Evolutionary conservation across 345 rosid genomes (phyloP), one percentile per base, ranked within the genome.

Genomic region (Carallia brachiata): DNA sequence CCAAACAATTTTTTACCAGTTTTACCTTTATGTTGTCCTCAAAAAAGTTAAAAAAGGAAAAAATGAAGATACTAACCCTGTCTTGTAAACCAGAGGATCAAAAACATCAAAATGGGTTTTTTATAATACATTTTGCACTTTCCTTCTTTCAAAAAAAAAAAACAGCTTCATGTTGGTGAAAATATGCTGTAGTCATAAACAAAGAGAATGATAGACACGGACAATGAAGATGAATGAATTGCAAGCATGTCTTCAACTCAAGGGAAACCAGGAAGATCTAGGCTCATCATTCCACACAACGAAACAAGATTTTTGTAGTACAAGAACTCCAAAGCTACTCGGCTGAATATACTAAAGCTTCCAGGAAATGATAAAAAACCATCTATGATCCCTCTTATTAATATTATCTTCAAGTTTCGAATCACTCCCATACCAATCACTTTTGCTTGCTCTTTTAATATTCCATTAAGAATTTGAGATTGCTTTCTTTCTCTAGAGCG

Each of bases 121-220:
- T 61, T 67, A 31, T 36, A 32, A 68, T 1, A 39, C 23, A 6
- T 30, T 36, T 57, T 15, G 17, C 54, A 32, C 72, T 58, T 6
- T 28, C 47, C 1, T 65, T 61, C 74, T 44, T 52, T 57, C 48
- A 39, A 55, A 61, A 5, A 31, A 37, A 36, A 31, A 37, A 36
- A 62, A 54, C 39, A 52, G 44, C 59, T 36, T 52, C 61, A 52
- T 52, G 31, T 61, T 36, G 44, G 52, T 23, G 54, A 54, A 67
- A 69, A 61, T 15, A 19, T 23, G 23, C 23, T 23, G 23, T 23
- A 23, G 23, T 23, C 23, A 23, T 23, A 23, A 23, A 23, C 23
- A 23, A 23, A 72, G 73, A 48, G 66, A 70, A 61, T 36, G 23
- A 67, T 13, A 71, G 13, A 71, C 52, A 60, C 59, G 73, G 72